A percentile compares a stretch with the other conserved stretches of the same genome.
Conservation (phyloP, 305 asterid species). For the Salvia sclarea region DNA sequence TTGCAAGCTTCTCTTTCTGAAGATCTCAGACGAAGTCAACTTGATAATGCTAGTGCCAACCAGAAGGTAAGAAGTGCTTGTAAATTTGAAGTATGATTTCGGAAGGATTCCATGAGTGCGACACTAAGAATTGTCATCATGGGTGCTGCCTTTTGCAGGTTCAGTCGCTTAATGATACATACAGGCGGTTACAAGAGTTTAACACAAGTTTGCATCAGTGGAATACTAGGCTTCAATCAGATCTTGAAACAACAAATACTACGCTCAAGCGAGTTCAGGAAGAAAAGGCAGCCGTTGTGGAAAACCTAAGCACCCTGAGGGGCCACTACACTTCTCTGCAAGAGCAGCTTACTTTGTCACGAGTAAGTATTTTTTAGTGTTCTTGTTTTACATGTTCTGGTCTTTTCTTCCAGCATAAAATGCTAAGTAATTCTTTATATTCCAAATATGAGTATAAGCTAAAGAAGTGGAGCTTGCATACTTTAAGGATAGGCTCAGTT, state of each 20-base stretch:
- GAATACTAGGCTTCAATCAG: slow-evolving; percentile 83
- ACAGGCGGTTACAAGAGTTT: slow-evolving; percentile 76
- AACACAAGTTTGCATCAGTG: slow-evolving; percentile 85
- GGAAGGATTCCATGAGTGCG: neutral
- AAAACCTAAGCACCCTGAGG: slow-evolving; percentile 81
- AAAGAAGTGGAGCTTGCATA: neutral
- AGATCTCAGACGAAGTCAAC: slow-evolving; percentile 72
- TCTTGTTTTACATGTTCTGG: neutral
- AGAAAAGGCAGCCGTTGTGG: slow-evolving; percentile 84
- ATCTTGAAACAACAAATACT: slow-evolving; percentile 63
- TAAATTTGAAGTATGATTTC: slow-evolving; percentile 5
- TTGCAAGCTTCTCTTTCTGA: slow-evolving; percentile 66
- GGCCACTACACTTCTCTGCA: slow-evolving; percentile 81
- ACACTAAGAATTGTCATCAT: neutral
- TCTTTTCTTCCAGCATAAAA: neutral
- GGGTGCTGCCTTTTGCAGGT: slow-evolving; percentile 49
- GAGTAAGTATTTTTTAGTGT: slow-evolving; percentile 46
- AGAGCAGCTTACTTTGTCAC: slow-evolving; percentile 78
- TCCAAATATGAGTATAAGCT: slow-evolving; percentile 6
- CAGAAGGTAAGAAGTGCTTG: slow-evolving; percentile 56
- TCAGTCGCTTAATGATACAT: slow-evolving; percentile 68
- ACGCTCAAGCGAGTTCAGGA: slow-evolving; percentile 75
- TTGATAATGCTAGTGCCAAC: slow-evolving; percentile 55
- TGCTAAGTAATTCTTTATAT: neutral
- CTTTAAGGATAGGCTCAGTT: neutral